These are phyloP conservation scores for Pichia sp. DNA, from an alignment of 1,139 yeast species.

Conservation along the genomic window DNA sequence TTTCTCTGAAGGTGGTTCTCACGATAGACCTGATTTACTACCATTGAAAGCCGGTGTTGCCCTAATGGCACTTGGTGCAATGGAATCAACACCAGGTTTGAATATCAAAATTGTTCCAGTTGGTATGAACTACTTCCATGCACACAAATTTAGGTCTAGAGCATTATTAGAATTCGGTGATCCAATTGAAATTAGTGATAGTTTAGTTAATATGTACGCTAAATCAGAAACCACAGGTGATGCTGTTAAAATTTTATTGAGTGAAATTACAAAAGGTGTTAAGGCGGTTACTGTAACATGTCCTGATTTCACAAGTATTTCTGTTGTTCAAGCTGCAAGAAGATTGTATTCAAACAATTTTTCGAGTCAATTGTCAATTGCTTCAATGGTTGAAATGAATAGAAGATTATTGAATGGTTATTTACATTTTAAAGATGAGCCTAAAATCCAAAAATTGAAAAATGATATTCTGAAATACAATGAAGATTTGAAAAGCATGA, in stretches of 20 bases:
- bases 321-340: slow-evolving; percentile 90
- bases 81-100: slow-evolving; percentile 62
- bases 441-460: slow-evolving; percentile 55
- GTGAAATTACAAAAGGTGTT: slow-evolving; percentile 65
- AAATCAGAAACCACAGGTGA: slow-evolving; percentile 61
- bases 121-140: slow-evolving; percentile 95
- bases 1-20: slow-evolving; percentile 97
- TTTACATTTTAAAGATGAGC: slow-evolving; percentile 63
- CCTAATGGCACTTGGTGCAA: slow-evolving; percentile 92
- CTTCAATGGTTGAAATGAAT: slow-evolving; percentile 83
- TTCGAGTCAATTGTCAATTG: slow-evolving; percentile 65
- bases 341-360: slow-evolving; percentile 76
- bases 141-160: slow-evolving; percentile 88
- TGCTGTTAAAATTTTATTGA: slow-evolving; percentile 67
- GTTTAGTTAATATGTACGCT: slow-evolving; percentile 58
- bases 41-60: slow-evolving; percentile 98
- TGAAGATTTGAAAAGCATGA: slow-evolving; percentile 54
- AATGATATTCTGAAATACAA: slow-evolving; percentile 64
- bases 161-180: slow-evolving; percentile 93
- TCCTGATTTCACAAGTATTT: slow-evolving; percentile 85
- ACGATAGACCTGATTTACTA: slow-evolving; percentile 82
- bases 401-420: slow-evolving; percentile 79
- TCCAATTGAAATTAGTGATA: slow-evolving; percentile 66
- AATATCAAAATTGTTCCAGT: slow-evolving; percentile 87
- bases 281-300: slow-evolving; percentile 88